Conservation (phyloP, 306 rosid species). For the Castanopsis chinensis region DNA sequence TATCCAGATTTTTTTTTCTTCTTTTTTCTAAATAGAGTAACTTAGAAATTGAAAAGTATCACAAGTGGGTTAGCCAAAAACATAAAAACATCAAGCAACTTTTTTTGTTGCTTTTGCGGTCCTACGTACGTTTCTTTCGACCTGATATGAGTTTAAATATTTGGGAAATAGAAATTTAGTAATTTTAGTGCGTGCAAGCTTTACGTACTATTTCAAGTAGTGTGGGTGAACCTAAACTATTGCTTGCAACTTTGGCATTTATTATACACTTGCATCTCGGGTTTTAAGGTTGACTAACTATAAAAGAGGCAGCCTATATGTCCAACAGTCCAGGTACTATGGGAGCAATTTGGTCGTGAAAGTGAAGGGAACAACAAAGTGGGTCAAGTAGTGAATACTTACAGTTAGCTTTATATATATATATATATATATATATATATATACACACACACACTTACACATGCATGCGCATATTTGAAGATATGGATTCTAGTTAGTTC, state of each 20-base stretch:
- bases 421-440: background rate
- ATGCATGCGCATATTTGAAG: rapidly evolving
- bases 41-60: background rate
- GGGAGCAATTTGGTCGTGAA: background rate
- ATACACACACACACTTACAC: no score
- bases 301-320: background rate
- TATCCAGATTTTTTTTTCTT: background rate
- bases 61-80: conserved; percentile 5
- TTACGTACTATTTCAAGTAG: no score
- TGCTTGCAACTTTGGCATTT: no score
- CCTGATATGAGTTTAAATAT: no score
- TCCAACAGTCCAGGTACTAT: background rate
- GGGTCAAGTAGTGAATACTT: no score
- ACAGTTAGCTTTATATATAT: no score
- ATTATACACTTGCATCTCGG: background rate
- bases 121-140: background rate
- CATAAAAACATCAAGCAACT: background rate
- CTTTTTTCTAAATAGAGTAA: background rate
- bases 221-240: no score
- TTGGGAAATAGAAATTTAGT: no score
- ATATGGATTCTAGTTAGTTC: no score
- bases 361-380: background rate
- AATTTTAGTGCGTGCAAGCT: no score
- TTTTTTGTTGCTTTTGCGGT: background rate
- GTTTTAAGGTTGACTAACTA: background rate